A percentile compares a stretch with the other conserved stretches of the same genome.
Conservation (phyloP, 1,284 basidiomycete genomes). For the Xanthoconium separans region DNA sequence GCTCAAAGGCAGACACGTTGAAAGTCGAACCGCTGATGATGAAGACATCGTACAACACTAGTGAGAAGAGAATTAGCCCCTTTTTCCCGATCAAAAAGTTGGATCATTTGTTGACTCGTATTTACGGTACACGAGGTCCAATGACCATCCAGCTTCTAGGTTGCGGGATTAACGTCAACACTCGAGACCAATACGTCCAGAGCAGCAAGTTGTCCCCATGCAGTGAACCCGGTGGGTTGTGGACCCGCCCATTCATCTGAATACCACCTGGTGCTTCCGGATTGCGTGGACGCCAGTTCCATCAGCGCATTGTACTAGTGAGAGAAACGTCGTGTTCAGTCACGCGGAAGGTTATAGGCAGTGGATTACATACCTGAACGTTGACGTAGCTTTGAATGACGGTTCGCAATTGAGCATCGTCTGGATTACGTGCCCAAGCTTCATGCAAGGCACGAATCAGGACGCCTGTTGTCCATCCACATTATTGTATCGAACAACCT, state of each 20-base stretch:
- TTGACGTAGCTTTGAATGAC: conserved; percentile 47
- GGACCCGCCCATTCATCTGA: conserved; percentile 9
- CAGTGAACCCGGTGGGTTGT: too few relatives aligned
- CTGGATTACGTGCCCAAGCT: conserved; percentile 15
- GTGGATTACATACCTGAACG: conserved; percentile 43
- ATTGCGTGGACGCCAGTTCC: conserved; percentile 7
- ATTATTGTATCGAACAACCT: background rate
- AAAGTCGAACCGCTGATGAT: conserved; percentile 8
- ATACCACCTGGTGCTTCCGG: conserved; percentile 6
- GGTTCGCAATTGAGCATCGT: conserved; percentile 29
- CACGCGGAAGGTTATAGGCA: too few relatives aligned
- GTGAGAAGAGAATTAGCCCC: too few relatives aligned
- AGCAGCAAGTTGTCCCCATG: background rate
- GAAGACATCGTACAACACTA: background rate
- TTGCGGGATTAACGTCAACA: background rate
- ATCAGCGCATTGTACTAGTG: conserved; percentile 5
- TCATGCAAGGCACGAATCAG: conserved; percentile 49
- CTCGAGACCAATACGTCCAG: background rate
- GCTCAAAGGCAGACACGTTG: background rate
- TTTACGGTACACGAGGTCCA: background rate
- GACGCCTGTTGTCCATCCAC: conserved; percentile 34
- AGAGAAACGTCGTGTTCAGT: background rate
- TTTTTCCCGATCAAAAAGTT: too few relatives aligned
- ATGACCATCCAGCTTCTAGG: background rate
- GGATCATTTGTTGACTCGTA: background rate